A percentile compares a stretch with the other conserved stretches of the same genome.
Evolutionary conservation across 2,329 filamentous ascomycete species (phyloP).

Genomic region (Monosporascus sp.): DNA sequence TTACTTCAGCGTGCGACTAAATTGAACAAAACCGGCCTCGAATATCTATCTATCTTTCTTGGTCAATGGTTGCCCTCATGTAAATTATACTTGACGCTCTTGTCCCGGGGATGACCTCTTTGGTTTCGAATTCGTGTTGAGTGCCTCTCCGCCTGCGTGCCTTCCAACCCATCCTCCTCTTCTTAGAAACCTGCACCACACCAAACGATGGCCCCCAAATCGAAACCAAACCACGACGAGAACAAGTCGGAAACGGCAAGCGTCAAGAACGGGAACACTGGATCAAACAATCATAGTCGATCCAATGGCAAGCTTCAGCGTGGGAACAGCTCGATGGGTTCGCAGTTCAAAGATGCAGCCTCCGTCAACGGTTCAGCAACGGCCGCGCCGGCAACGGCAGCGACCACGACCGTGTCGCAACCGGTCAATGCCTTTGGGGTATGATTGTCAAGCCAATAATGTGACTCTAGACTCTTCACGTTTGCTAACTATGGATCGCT

Average conservation of each 20-base stretch:
- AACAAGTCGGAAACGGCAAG: constrained; percentile 29
- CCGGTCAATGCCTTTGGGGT: constrained; percentile 21
- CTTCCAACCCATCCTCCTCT: not conserved
- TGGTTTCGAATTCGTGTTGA: not conserved
- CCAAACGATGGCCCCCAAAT: constrained; percentile 19
- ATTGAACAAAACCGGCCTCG: too few relatives aligned
- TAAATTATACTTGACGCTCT: not conserved
- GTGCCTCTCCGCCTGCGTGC: not conserved
- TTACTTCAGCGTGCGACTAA: too few relatives aligned
- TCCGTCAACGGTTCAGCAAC: constrained; percentile 25
- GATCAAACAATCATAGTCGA: constrained; percentile 23
- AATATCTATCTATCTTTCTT: not conserved
- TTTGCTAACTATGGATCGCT: constrained; percentile 6
- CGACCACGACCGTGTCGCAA: constrained; percentile 14
- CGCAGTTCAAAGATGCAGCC: constrained; percentile 40
- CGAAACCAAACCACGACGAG: constrained; percentile 29
- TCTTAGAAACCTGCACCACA: not conserved
- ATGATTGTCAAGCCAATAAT: constrained; percentile 9
- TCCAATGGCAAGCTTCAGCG: constrained; percentile 51
- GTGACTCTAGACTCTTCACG: constrained; percentile 2
- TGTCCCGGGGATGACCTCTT: not conserved
- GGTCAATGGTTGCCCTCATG: not conserved
- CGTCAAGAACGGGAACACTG: constrained; percentile 24
- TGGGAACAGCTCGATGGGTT: constrained; percentile 46
- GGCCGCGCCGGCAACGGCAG: constrained; percentile 6